Conservation (phyloP, 257 asterid genomes). For the Prunella vulgaris region DNA sequence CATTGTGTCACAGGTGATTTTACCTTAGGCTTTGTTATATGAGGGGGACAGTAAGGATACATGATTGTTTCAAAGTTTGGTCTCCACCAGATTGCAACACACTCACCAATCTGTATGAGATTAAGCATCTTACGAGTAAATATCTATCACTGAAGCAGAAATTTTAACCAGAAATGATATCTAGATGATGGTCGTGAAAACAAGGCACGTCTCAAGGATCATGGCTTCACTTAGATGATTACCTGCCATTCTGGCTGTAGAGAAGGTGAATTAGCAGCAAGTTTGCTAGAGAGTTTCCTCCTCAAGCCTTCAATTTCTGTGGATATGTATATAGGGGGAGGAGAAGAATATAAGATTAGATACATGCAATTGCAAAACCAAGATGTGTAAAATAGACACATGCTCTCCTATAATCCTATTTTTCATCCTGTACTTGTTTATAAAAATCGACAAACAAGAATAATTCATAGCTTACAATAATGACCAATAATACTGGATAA, state of each 20-base stretch:
- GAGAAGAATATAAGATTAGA: neutral
- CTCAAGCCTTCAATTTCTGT: constrained; percentile 91
- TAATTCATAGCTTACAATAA: neutral
- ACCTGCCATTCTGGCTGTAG: constrained; percentile 99
- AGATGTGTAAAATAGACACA: neutral
- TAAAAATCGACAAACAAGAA: neutral
- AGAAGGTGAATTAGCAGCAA: constrained; percentile 55
- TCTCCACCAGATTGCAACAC: constrained; percentile 97
- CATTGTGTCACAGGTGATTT: neutral
- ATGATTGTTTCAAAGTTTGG: constrained; percentile 89
- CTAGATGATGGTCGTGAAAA: neutral
- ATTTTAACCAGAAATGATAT: neutral
- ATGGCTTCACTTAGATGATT: no score
- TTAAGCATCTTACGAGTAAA: constrained; percentile 1
- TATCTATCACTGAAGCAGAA: neutral
- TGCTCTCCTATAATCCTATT: neutral
- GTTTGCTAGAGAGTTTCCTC: constrained; percentile 93
- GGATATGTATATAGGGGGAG: neutral
- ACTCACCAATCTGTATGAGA: constrained; percentile 80
- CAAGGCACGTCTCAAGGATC: neutral
- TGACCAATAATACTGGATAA: neutral
- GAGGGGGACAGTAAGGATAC: constrained; percentile 98
- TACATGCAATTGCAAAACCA: neutral
- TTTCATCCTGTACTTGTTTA: neutral
- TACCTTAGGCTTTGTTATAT: constrained; percentile 53